Base-by-base conservation (phyloP, 2,329 filamentous ascomycete genomes). In the Pestalotiopsis sp. region DNA sequence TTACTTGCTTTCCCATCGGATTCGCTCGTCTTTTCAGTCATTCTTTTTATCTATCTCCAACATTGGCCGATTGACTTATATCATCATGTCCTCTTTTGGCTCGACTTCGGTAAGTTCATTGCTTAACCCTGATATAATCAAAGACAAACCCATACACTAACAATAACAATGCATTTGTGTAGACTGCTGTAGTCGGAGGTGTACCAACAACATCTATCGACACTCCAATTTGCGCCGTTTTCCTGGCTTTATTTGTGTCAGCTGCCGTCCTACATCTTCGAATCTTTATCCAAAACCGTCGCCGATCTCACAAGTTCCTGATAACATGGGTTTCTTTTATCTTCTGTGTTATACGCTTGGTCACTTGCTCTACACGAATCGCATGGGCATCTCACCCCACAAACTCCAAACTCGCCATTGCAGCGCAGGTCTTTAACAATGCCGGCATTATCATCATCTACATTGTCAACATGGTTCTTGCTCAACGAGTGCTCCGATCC, bases 391-490 rank as follows among this genome's bases (percentile, higher is more conserved):
- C 41, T 64, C 73, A 56, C 45, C 75, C 61, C 65, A 65, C 69
- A 66, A 75, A 78, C 68, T 71, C 75, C 49, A 72, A 75, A 7
- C 69, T 82, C 12, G 71, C 80, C 20, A 75, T 82, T 20, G 74
- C 78, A 25, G 78, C 79, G 45, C 73, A 73, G 65, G 74, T 83
- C 62, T 65, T 65, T 13, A 49, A 65, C 20, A 49, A 17, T 25
- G 62, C 62, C 39, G 62, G 39, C 39, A 56, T 65, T 17, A 25
- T 65, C 31, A 31, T 65, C 41, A 36, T 56, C 17, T 63, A 63
- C 23, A 63, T 63, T 41, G 45, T 65, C 62, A 65, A 65, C 25
- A 23, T 65, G 39, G 25, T 65, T n/a, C 52, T 65, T 36, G 38
- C 62, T 14, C 62, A 36, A 13, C 62, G 62, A 23, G 27, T 65